Evolutionary conservation across 2,329 filamentous ascomycete species (phyloP), one percentile per base, ranked within the genome.

Genomic region (Fusarium sp.): DNA sequence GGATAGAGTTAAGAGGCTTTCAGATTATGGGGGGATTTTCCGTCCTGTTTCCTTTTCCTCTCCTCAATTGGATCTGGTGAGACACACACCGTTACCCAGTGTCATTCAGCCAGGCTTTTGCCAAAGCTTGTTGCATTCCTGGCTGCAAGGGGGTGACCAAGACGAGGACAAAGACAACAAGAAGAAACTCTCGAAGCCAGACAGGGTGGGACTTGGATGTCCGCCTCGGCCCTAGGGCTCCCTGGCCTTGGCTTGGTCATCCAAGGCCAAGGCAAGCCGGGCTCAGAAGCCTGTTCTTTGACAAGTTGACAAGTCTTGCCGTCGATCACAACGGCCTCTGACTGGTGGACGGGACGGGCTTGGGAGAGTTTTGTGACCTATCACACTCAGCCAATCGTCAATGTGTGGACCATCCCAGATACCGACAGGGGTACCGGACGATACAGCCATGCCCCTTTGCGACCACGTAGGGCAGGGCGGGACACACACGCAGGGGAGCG

Each of bases 121-220:
- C 27, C 55, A 70, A 57, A 70, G 56, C 56, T 62, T 62, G 57
- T 62, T 62, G 61, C 61, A 68, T 70, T 68, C 68, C 61, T 34
- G 23, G 36, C 23, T 50, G 60, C 56, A 68, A 58, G 64, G 64
- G 56, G 56, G 50, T 46, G 59, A 44, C 44, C 23, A 13, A 61
- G 58, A 58, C 55, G 57, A 58, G 20, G 14, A 42, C 36, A 55
- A 58, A 65, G 57, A 63, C 62, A 67, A 69, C 51, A 18, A 66
- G 23, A 53, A 53, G 29, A 23, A 38, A 7, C 27, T 57, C 38
- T 60, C 38, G 40, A 44, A 31, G 29, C 36, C 14, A 38, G n/a
- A 20, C 31, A 23, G 18, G 40, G 59, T 57, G 51, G 51, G 46
- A 42, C 25, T 20, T 23, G n/a, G 31, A 57, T 20, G 25, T 29